Evolutionary conservation across 2,329 filamentous ascomycete species (phyloP), one percentile per base, ranked within the genome.

Genomic region (Polytolypa hystricis): DNA sequence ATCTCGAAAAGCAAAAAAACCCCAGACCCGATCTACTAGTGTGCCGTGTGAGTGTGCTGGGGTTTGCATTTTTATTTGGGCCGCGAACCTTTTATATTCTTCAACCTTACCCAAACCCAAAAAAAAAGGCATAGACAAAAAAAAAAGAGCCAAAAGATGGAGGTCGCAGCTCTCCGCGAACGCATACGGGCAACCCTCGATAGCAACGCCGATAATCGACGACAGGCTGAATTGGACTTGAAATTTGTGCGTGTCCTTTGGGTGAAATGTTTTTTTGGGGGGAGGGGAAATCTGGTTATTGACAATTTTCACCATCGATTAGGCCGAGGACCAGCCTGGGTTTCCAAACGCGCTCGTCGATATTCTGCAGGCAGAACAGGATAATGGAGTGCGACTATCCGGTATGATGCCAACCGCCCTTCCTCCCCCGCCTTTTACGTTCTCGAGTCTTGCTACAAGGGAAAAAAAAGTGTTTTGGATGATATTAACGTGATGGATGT

Each of bases 341-440:
- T 96, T 98, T 62, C 81, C 84, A 57, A 84, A 91, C 61, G 84
- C 84, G 51, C 77, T 96, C 44, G 71, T 95, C 53, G 84, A 93
- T 58, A 86, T 98, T 54, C 70, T 96, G 50, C 81, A 93, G 65
- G 74, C 75, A 43, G 91, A 98, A 65, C 82, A 87, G 64, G 83
- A 93, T 50, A 71, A 77, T 53, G 80, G 80, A 45, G 77, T 95
- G 49, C 81, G 87, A 54, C 73, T 95, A 40, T 89, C 89, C 43
- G 84, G 89, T 96, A 81, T 55, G 79, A 67, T 48, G 48, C 41
- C 39, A 43, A 35, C 38, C 34, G 28, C 42, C 27, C 30, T 39
- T 27, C 43, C 37, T 44, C 44, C 45, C 49, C 47, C 45, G 41
- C 46, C 49, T 43, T n/a, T n/a, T n/a, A n/a, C n/a, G n/a, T 42